phyloP scores from a whole-genome alignment of 129 eudicot species.

The Pseudognaphalium luteoalbum region DNA sequence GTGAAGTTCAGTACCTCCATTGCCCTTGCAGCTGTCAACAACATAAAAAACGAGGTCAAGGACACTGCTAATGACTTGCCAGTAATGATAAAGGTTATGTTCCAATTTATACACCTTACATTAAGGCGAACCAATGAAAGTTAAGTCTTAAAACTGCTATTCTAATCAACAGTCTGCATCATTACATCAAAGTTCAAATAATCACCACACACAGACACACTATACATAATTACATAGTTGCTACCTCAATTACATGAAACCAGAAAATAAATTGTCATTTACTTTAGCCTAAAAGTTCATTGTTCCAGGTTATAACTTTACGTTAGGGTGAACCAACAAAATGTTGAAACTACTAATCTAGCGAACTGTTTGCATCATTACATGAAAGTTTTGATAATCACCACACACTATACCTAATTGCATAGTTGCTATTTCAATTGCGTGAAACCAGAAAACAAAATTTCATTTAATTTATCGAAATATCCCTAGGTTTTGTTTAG shows the following conservation, averaged over 20 bases:
- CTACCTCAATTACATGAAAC: too few relatives aligned
- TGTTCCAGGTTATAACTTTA: not conserved
- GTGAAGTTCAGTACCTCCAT: conserved; percentile 69
- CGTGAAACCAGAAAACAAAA: not conserved
- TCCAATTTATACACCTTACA: too few relatives aligned
- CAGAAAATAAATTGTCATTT: too few relatives aligned
- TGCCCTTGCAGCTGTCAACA: conserved; percentile 70
- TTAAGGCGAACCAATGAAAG: too few relatives aligned
- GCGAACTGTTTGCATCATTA: not conserved
- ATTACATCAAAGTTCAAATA: too few relatives aligned
- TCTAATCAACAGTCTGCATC: too few relatives aligned
- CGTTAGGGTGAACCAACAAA: not conserved
- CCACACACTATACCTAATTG: not conserved
- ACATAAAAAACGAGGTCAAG: not conserved
- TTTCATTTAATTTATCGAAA: not conserved
- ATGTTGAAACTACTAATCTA: not conserved
- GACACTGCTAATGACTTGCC: not conserved
- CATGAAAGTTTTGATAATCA: not conserved
- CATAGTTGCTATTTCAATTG: not conserved
- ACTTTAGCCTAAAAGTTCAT: too few relatives aligned
- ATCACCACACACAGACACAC: too few relatives aligned
- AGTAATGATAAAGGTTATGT: not conserved
- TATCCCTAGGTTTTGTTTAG: not conserved
- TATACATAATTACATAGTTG: too few relatives aligned
- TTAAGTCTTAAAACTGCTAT: too few relatives aligned